phyloP scores from a whole-genome alignment of 1,284 basidiomycete genomes.

The Ustilago trichophora region DNA sequence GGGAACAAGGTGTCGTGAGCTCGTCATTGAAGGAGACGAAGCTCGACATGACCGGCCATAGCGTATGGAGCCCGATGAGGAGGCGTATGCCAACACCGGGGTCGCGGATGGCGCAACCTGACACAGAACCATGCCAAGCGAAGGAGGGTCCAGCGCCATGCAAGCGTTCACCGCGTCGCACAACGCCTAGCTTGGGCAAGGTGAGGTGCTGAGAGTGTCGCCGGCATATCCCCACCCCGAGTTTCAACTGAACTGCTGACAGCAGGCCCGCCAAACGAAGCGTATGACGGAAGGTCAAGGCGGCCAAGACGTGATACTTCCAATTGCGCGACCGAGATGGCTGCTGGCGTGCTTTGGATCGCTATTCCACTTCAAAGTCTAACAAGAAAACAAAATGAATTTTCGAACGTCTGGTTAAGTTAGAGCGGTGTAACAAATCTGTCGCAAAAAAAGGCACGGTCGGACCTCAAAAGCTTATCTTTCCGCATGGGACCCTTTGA shows the following conservation, averaged over 20 bases:
- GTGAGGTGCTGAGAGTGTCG: too few species aligned
- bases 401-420: too few species aligned
- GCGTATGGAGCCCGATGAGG: conserved; percentile 17
- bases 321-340: conserved; percentile 1
- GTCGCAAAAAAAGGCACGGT: neutral
- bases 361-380: too few species aligned
- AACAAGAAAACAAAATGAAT: too few species aligned
- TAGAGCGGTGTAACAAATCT: neutral
- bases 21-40: neutral
- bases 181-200: too few species aligned
- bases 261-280: neutral
- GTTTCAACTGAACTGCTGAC: too few species aligned
- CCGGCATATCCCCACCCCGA: too few species aligned
- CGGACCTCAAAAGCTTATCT: conserved; percentile 19
- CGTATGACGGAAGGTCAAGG: neutral
- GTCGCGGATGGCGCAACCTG: conserved; percentile 27
- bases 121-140: neutral
- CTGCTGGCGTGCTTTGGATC: conserved; percentile 11
- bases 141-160: too few species aligned
- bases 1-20: neutral
- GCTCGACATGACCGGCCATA: conserved; percentile 14
- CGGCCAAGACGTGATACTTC: conserved; percentile 10
- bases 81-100: conserved; percentile 1
- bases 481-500: neutral
- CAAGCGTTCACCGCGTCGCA: too few species aligned